Evolutionary conservation across 1,139 yeast species (phyloP), one percentile per base, ranked within the genome.

Genomic region (Nadsonia commutata): DNA sequence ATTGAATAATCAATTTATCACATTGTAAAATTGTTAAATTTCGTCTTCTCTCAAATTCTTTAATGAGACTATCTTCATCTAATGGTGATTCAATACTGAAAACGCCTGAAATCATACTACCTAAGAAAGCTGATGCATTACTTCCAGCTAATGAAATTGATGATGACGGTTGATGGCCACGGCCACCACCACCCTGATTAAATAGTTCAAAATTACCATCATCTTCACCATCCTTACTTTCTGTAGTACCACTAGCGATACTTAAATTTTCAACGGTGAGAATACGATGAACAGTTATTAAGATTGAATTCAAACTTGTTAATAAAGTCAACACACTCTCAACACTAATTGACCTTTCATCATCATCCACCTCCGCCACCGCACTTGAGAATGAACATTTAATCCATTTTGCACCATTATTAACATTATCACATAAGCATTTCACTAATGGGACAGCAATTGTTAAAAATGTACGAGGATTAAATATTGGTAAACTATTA

Each of bases 101-200:
- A 0, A 86, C 95, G 2, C 95, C 95, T 50, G 83, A 86, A 41
- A 81, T 80, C 11, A 83, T 88, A 46, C 74, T 76, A 0, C 85
- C 85, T 49, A 82, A 72, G 56, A 82, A 80, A 0, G 33, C n/a
- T 4, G 16, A 4, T 13, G 33, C 33, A 27, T 27, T 27, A 9
- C 13, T 27, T 11, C 33, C n/a, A 16, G n/a, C 33, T 9, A 27
- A 27, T 3, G 33, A 13, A 4, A 27, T 27, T 3, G 33, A 27
- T 4, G 16, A 13, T 4, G 33, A 27, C 16, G 33, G n/a, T 13
- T 27, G 33, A 13, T 27, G 33, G 3, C 33, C 33, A 5, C 33
- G 27, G 11, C 11, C 11, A 27, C 33, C 16, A 9, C n/a, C n/a
- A 16, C 9, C 5, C 4, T 27, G 16, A 13, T 27, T 27, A 3